These are phyloP conservation scores for Exidia glandulosa DNA, from an alignment of 768 basidiomycete genomes.

Conservation along the genomic window DNA sequence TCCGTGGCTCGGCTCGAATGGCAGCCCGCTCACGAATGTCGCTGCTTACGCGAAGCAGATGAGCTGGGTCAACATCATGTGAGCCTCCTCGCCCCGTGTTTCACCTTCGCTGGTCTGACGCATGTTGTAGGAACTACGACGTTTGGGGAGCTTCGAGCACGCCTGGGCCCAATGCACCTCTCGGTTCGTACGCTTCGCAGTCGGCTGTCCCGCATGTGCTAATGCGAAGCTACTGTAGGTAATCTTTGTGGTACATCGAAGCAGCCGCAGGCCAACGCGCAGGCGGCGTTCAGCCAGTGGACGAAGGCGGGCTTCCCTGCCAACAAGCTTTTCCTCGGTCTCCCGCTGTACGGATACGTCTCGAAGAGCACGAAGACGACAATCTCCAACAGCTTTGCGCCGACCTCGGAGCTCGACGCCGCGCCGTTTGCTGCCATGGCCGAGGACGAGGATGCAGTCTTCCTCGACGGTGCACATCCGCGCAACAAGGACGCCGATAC, in stretches of 20 bases:
- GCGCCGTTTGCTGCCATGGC: neutral
- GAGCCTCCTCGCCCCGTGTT: conserved; percentile 6
- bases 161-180: conserved; percentile 67
- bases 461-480: neutral
- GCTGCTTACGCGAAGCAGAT: conserved; percentile 50
- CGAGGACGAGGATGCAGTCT: neutral
- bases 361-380: conserved; percentile 40
- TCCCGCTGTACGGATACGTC: conserved; percentile 60
- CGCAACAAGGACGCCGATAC: conserved; percentile 12
- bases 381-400: conserved; percentile 23
- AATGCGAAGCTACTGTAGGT: conserved; percentile 8
- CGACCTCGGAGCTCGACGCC: conserved; percentile 21
- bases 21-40: conserved; percentile 51
- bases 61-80: conserved; percentile 65
- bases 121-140: conserved; percentile 63
- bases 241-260: conserved; percentile 53
- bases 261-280: conserved; percentile 57
- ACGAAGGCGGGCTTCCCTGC: conserved; percentile 55
- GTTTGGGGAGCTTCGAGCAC: conserved; percentile 53
- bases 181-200: conserved; percentile 19
- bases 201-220: neutral
- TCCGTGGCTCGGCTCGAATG: conserved; percentile 56
- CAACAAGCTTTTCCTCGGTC: conserved; percentile 51
- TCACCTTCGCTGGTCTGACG: conserved; percentile 17
- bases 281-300: conserved; percentile 53